These are phyloP conservation scores for Aspergillus heteromorphus DNA, from an alignment of 495 filamentous ascomycete species.

Conservation along the genomic window DNA sequence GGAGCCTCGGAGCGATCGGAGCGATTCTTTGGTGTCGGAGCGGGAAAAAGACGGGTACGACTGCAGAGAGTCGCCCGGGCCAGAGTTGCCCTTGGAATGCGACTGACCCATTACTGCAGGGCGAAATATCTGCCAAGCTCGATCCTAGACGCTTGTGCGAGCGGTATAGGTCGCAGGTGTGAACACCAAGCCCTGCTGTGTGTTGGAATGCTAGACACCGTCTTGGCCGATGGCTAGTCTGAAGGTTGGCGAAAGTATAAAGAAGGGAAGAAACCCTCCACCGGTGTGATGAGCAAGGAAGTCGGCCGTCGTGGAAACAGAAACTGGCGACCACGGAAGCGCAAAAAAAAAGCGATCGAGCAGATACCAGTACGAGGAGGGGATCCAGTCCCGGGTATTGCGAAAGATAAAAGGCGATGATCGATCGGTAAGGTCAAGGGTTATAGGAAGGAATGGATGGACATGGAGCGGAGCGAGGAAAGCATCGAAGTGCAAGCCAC, in stretches of 20 bases:
- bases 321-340: not conserved
- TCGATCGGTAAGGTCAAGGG: conserved; percentile 2
- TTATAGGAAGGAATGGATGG: conserved; percentile 14
- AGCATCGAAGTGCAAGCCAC: conserved; percentile 13
- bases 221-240: conserved; percentile 27
- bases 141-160: conserved; percentile 22
- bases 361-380: not conserved
- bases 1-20: conserved; percentile 72
- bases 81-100: conserved; percentile 70
- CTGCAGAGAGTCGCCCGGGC: conserved; percentile 55
- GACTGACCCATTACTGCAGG: conserved; percentile 78
- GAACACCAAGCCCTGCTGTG: conserved; percentile 23
- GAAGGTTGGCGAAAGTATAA: conserved; percentile 18
- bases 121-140: conserved; percentile 35
- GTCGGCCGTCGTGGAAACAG: not conserved
- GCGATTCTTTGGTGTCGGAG: conserved; percentile 91
- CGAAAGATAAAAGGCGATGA: not conserved
- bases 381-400: not conserved
- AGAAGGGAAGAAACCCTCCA: conserved; percentile 4
- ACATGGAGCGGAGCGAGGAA: conserved; percentile 8
- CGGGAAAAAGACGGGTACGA: conserved; percentile 88
- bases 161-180: conserved; percentile 21
- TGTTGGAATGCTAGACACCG: conserved; percentile 29
- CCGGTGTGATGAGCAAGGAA: not conserved
- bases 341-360: conserved; percentile 1